A percentile compares a stretch with the other conserved stretches of the same genome.
These are phyloP conservation scores for Bacterosira constricta DNA, from an alignment of 108 stramenopile genomes.

Conservation along the genomic window DNA sequence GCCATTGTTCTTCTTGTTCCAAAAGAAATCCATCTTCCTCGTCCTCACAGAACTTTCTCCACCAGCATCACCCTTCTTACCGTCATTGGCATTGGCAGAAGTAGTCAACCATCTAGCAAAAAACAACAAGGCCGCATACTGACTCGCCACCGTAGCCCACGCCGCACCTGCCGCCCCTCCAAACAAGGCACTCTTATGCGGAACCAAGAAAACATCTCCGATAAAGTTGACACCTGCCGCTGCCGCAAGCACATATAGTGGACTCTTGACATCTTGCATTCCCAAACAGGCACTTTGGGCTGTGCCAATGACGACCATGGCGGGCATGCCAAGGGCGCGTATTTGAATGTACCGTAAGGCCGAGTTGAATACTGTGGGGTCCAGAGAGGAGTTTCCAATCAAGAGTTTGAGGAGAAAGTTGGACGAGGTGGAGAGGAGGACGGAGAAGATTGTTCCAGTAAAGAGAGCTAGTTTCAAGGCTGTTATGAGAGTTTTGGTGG, in stretches of 20 bases:
- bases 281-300: constrained; percentile 71
- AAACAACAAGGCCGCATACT: constrained; percentile 72
- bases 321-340: constrained; percentile 81
- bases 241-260: constrained; percentile 71
- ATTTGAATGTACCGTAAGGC: constrained; percentile 83
- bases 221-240: constrained; percentile 81
- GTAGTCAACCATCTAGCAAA: constrained; percentile 71
- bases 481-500: constrained; percentile 56
- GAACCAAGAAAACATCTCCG: constrained; percentile 75
- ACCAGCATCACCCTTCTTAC: background rate
- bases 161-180: constrained; percentile 86
- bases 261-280: constrained; percentile 73
- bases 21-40: background rate
- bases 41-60: background rate
- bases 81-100: constrained; percentile 14
- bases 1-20: too few relatives aligned
- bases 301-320: constrained; percentile 71
- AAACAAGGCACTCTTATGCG: constrained; percentile 53
- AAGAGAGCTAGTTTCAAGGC: constrained; percentile 66
- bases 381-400: constrained; percentile 70
- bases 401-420: constrained; percentile 50
- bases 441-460: constrained; percentile 65
- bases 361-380: constrained; percentile 66
- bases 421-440: constrained; percentile 53
- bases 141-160: constrained; percentile 86